Evolutionary conservation across 805 yeast genomes (phyloP), one percentile per base, ranked within the genome.

Genomic region (Starmerella geochares): DNA sequence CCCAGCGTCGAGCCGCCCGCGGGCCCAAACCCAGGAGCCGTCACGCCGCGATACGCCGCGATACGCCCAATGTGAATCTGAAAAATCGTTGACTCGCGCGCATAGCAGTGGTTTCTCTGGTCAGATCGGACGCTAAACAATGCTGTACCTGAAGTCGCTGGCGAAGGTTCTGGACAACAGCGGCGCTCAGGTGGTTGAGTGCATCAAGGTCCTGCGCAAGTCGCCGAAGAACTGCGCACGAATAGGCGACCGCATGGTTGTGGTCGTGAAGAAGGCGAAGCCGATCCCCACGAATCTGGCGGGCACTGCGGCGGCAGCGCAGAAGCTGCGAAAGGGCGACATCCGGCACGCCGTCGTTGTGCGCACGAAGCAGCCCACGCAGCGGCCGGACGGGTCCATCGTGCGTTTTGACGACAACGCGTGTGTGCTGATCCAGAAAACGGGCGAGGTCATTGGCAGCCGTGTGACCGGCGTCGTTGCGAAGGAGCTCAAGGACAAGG

Each of bases 371-470:
- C 86, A 86, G 56, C 78, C 79, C 48, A 77, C 77, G 54, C 74
- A 75, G 60, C 78, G 98, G 64, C 75, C 81, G 3, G 97, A 92
- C 65, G 98, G 98, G 3, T 75, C 94, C 2, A 79, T 79, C 20
- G 75, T 92, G 25, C 73, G 83, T 58, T 92, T 92, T 65, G 96
- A 88, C 65, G 98, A 92, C 68, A 92, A 90, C 66, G 98, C 98
- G 1, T 88, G 97, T 70, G 97, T 92, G 29, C 74, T 92, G 62
- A 78, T 90, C 54, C 88, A 92, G 71, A 90, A 90, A 68, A 55
- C 56, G n/a, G 83, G 85, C 25, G 98, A 92, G 63, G 96, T 96
- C 9, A 74, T 92, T 46, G 98, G 97, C 16, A 83, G 96, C 23
- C 83, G 97, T 76, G 85, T 92, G 53, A 74, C 83, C 28, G 80